Evolutionary conservation across 225 moss, liverwort and hornwort genomes (phyloP), one percentile per base, ranked within the genome.

Genomic region (Ulota crispa): DNA sequence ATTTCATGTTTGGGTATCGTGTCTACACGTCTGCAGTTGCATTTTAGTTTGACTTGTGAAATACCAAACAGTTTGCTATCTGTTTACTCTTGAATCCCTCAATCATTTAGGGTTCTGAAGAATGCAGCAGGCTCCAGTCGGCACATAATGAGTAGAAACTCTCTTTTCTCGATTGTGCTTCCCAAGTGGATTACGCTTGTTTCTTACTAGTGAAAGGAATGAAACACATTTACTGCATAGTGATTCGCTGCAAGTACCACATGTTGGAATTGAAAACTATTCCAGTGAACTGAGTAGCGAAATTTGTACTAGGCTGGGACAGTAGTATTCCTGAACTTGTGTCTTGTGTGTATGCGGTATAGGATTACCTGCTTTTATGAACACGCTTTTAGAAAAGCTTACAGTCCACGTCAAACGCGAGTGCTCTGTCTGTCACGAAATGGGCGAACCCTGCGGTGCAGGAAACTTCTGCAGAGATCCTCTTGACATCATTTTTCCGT

Each of bases 341-440:
- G 61, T 80, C 47, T 78, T 82, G 52, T 80, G 81, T 57, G 59
- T 70, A 78, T 87, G 75, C 72, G 32, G 71, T 60, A 76, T 89
- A 96, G 95, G 93, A 63, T 79, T 98, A 79, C 98, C 98, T 78
- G 90, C 90, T 74, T 88, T 87, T 34, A 90, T 98, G 98, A 89
- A 89, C 83, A 93, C 91, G 21, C 74, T 93, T 15, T 70, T 85
- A 78, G 87, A 85, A 67, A 98, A 91, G 87, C 83, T 95, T 30
- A 89, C 90, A 68, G 64, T 83, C 39, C 98, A 98, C 78, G 83
- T 98, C 73, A 93, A 91, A 81, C 91, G 92, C 61, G 95, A 98
- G 79, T 98, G 95, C 74, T 89, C 91, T 55, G 73, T 89, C 76
- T 98, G 98, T 85, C 91, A 83, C 64, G 92, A 95, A 64, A 82